Evolutionary conservation across 2,329 filamentous ascomycete genomes (phyloP).

Genomic region (Pestalotiopsis sp.): DNA sequence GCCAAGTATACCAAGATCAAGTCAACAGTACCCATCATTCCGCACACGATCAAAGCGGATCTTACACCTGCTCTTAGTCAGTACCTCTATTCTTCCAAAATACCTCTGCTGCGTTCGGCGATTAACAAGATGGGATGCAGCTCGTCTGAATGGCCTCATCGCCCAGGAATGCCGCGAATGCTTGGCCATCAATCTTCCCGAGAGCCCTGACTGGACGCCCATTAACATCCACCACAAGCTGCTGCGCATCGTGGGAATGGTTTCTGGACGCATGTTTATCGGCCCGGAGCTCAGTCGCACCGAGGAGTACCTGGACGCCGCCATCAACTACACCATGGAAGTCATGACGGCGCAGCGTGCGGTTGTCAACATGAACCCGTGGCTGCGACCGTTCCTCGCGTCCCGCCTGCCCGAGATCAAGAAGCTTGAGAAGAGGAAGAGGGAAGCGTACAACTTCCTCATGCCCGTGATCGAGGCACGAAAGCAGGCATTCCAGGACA

Average conservation of each 20-base stretch:
- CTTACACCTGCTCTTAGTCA: conserved; percentile 1
- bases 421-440: background rate
- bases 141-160: background rate
- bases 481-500: background rate
- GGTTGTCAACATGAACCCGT: conserved; percentile 24
- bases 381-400: background rate
- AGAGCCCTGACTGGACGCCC: conserved; percentile 38
- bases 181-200: background rate
- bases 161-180: background rate
- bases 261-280: conserved; percentile 49
- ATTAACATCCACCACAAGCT: conserved; percentile 41
- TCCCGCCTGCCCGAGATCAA: background rate
- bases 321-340: conserved; percentile 49
- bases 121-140: background rate
- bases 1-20: conserved; percentile 3
- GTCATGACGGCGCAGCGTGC: conserved; percentile 28
- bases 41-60: conserved; percentile 5
- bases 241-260: conserved; percentile 46
- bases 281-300: conserved; percentile 46
- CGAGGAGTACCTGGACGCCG: conserved; percentile 45
- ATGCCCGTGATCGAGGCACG: background rate
- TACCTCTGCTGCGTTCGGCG: no score
- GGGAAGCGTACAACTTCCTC: conserved; percentile 1
- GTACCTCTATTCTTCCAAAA: background rate
- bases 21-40: conserved; percentile 15